Base-by-base conservation (phyloP, 768 basidiomycete genomes). In the Leccinum barrowsii region DNA sequence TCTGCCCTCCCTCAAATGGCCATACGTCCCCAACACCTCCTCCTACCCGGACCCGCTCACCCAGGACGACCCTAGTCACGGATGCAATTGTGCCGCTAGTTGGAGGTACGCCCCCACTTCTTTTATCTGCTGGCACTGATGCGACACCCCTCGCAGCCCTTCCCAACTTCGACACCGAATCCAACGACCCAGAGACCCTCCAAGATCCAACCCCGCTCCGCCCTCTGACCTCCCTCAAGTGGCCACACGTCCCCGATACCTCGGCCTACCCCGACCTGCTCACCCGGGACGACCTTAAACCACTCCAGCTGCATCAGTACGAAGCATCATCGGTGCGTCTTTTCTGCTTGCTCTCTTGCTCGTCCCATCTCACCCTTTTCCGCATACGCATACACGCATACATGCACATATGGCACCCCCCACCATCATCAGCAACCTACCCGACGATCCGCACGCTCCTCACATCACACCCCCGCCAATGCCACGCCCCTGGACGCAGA, bases 241-340 rank as follows among this genome's bases (percentile, higher is more conserved):
- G 92, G 92, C 93, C 94, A 0, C 92, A 92, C 67, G 26, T 28
- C 26, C 26, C 26, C 26, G 26, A 28, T 28, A 28, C 26, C 26
- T 28, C 26, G 26, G 26, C 26, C 26, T 28, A 28, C 26, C 26
- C 26, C 26, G 26, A 28, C 70, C 93, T 92, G 1, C 78, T 96
- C 50, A 86, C 87, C 65, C 79, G 88, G 5, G 87, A 96, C 65
- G 92, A 94, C 67, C 93, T 91, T 0, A 92, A 93, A 70, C 79
- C 84, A 0, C 75, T 96, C 0, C 84, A 87, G 57, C 70, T 85
- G 0, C 77, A 69, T 42, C 90, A 94, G 56, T 92, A 92, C 67
- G 89, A 92, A 70, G 83, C 26, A 88, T 0, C 26, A 89, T 93
- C 59, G 90, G 91, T 89, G 37, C 8, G 78, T 64, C 1, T 28